These are phyloP conservation scores for Nakaseomyces glabratus DNA, from an alignment of 1,139 yeast species.

Conservation along the genomic window DNA sequence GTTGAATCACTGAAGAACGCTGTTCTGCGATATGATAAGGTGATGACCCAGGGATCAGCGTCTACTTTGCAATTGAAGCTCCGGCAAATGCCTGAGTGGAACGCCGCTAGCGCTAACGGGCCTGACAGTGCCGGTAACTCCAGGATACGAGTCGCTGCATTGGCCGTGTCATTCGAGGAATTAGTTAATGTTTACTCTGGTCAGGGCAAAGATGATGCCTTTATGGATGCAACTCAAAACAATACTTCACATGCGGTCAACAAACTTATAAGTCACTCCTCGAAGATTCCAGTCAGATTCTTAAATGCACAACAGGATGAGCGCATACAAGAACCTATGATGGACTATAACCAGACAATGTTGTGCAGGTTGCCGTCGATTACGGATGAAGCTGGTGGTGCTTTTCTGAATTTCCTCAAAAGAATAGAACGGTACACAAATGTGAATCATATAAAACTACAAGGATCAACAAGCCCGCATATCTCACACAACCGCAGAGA, in stretches of 20 bases:
- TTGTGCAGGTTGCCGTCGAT: conserved; percentile 26
- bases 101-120: conserved; percentile 8
- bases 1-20: conserved; percentile 27
- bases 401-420: conserved; percentile 26
- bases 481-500: conserved; percentile 10
- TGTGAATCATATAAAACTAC: conserved; percentile 22
- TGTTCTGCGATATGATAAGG: conserved; percentile 26
- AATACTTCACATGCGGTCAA: conserved; percentile 11
- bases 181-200: conserved; percentile 13
- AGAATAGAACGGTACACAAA: conserved; percentile 28
- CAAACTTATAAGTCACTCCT: conserved; percentile 26
- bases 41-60: conserved; percentile 23
- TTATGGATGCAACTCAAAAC: conserved; percentile 6
- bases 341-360: conserved; percentile 21
- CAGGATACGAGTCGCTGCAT: conserved; percentile 15
- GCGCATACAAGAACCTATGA: conserved; percentile 27
- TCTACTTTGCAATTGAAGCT: conserved; percentile 26
- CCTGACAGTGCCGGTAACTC: neutral
- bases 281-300: conserved; percentile 27
- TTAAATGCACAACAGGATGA: conserved; percentile 25
- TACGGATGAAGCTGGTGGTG: conserved; percentile 25
- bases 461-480: conserved; percentile 13
- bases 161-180: conserved; percentile 28
- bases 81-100: conserved; percentile 26
- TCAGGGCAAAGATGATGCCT: neutral